Conservation (phyloP, 2,329 filamentous ascomycete species). For the Phyllosticta citrichinensis region DNA sequence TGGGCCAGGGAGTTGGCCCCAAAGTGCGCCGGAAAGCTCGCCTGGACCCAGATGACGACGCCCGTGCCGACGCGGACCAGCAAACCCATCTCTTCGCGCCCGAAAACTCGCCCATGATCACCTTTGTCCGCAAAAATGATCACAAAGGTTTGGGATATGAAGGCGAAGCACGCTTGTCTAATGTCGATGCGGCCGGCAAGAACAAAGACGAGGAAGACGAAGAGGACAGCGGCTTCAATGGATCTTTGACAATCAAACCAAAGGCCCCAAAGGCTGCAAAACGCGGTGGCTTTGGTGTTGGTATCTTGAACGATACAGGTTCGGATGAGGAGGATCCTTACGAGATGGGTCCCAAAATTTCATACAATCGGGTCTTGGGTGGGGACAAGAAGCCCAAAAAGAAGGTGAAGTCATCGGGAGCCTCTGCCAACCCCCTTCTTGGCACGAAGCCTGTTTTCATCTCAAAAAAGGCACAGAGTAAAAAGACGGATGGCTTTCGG, state of each 20-base stretch:
- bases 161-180: conserved; percentile 46
- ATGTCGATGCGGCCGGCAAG: conserved; percentile 20
- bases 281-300: conserved; percentile 74
- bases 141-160: conserved; percentile 60
- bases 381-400: conserved; percentile 71
- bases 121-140: conserved; percentile 55
- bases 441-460: conserved; percentile 64
- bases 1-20: conserved; percentile 85
- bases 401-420: conserved; percentile 29
- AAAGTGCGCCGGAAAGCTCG: conserved; percentile 68
- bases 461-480: conserved; percentile 50
- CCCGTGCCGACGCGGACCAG: conserved; percentile 28
- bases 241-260: conserved; percentile 13
- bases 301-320: conserved; percentile 81
- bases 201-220: conserved; percentile 23
- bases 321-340: conserved; percentile 95
- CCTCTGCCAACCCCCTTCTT: conserved; percentile 53
- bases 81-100: conserved; percentile 73
- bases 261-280: conserved; percentile 38
- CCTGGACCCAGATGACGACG: conserved; percentile 45
- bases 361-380: conserved; percentile 72
- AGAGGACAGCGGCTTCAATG: conserved; percentile 14
- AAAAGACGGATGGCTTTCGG: conserved; percentile 39
- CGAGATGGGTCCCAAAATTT: conserved; percentile 81
- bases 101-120: conserved; percentile 62